phyloP scores from a whole-genome alignment of 2,329 filamentous ascomycete species.

The Talaromyces marneffei region DNA sequence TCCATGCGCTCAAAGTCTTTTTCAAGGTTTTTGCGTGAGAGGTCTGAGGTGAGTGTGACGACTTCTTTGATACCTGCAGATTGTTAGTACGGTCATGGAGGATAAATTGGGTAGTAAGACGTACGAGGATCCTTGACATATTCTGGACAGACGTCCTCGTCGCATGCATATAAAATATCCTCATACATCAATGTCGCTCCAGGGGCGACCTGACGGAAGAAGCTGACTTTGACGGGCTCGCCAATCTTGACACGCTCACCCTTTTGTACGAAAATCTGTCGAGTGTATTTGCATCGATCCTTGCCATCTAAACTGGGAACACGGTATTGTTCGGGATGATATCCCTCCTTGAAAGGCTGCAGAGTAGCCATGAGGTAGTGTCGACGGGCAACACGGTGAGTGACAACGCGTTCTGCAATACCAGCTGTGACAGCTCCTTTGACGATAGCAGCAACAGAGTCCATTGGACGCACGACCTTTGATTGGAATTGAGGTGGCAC shows the following conservation, averaged over 20 bases:
- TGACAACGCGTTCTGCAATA: constrained; percentile 94
- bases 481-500: constrained; percentile 97
- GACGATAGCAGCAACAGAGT: constrained; percentile 96
- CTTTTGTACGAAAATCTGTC: constrained; percentile 98
- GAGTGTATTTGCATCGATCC: constrained; percentile 96
- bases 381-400: constrained; percentile 89
- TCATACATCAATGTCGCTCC: constrained; percentile 99
- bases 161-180: constrained; percentile 94
- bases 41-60: constrained; percentile 91
- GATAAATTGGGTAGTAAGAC: constrained; percentile 29
- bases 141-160: constrained; percentile 95
- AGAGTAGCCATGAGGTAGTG: constrained; percentile 99
- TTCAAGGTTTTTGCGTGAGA: constrained; percentile 96
- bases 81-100: constrained; percentile 1
- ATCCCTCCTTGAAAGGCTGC: constrained; percentile 97
- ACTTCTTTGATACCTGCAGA: constrained; percentile 90
- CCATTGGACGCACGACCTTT: constrained; percentile 97
- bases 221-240: constrained; percentile 96
- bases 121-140: constrained; percentile 99
- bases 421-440: constrained; percentile 97
- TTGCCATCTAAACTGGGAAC: constrained; percentile 95
- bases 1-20: constrained; percentile 99
- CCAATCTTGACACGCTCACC: constrained; percentile 98
- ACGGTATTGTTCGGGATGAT: constrained; percentile 96
- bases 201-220: constrained; percentile 95